phyloP scores from a whole-genome alignment of 2,329 filamentous ascomycete species.

The Sclerotinia nivalis region DNA sequence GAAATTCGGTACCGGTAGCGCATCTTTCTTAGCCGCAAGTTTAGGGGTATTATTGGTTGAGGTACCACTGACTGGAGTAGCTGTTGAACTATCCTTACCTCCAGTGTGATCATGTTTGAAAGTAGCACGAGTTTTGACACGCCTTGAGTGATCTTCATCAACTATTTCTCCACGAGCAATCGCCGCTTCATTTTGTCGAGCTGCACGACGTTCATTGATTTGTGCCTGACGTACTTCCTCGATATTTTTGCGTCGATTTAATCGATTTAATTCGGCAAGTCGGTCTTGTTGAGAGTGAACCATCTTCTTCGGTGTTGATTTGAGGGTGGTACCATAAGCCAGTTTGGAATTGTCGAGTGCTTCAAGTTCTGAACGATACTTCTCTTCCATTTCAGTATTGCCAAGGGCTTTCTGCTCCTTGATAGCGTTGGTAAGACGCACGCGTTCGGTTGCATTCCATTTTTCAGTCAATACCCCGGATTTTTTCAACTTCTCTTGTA shows the following conservation, averaged over 20 bases:
- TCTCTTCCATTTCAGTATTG: slow-evolving; percentile 57
- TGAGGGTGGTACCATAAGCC: slow-evolving; percentile 68
- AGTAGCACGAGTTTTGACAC: slow-evolving; percentile 66
- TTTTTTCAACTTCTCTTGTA: slow-evolving; percentile 74
- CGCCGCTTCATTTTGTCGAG: slow-evolving; percentile 60
- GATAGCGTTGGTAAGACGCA: slow-evolving; percentile 64
- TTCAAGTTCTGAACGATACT: slow-evolving; percentile 62
- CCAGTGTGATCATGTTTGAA: slow-evolving; percentile 66
- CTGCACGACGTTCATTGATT: slow-evolving; percentile 71
- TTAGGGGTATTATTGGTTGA: slow-evolving; percentile 50
- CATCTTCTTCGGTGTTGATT: slow-evolving; percentile 53
- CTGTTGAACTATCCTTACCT: slow-evolving; percentile 52
- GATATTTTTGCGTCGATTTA: slow-evolving; percentile 81
- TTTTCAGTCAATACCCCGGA: slow-evolving; percentile 68
- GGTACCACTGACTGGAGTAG: slow-evolving; percentile 49
- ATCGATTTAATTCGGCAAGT: slow-evolving; percentile 77
- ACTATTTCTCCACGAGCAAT: slow-evolving; percentile 62
- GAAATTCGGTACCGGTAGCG: slow-evolving; percentile 52
- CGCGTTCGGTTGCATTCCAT: slow-evolving; percentile 66
- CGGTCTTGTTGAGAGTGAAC: slow-evolving; percentile 73
- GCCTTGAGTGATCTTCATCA: slow-evolving; percentile 59
- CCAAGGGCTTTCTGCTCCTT: slow-evolving; percentile 65
- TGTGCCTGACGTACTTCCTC: slow-evolving; percentile 90
- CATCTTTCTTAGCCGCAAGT: slow-evolving; percentile 46
- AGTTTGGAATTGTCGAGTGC: slow-evolving; percentile 67